Percentiles rank a stretch among this genome's conserved stretches.
Evolutionary conservation across 345 rosid species (phyloP).

Genomic region (Pistacia vera): DNA sequence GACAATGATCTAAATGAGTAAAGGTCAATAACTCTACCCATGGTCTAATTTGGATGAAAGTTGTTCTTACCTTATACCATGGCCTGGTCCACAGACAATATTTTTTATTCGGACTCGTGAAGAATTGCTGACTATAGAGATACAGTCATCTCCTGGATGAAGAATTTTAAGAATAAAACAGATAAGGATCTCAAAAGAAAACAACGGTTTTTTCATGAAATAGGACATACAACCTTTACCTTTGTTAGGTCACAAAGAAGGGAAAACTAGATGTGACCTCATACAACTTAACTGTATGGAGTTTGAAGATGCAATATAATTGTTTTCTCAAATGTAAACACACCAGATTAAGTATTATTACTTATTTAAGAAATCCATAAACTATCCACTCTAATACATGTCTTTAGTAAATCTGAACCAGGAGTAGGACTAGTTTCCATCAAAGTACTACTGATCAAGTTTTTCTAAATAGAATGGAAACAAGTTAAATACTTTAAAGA

Average conservation of each 20-base stretch:
- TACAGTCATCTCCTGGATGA: constrained; percentile 85
- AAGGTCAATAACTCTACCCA: neutral
- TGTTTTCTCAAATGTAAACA: neutral
- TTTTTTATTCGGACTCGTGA: constrained; percentile 64
- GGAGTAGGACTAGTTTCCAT: neutral
- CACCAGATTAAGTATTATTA: neutral
- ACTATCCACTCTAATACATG: neutral
- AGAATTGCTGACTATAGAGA: constrained; percentile 83
- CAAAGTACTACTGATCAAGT: neutral
- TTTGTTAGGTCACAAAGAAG: neutral
- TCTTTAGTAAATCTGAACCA: neutral
- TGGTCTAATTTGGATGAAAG: neutral
- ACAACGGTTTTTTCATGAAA: neutral
- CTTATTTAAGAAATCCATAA: neutral
- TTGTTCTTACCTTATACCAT: constrained; percentile 77
- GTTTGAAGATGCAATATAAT: neutral
- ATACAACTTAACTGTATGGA: neutral
- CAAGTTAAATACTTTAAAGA: neutral
- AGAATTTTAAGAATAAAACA: constrained; percentile 18
- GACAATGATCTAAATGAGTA: constrained; percentile 5
- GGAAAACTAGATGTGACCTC: neutral
- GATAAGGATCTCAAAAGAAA: constrained; percentile 8
- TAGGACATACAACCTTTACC: neutral
- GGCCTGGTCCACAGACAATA: constrained; percentile 92
- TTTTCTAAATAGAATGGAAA: neutral